Evolutionary conservation across 306 rosid genomes (phyloP), one percentile per base, ranked within the genome.

Genomic region (Citrullus mucosospermus): DNA sequence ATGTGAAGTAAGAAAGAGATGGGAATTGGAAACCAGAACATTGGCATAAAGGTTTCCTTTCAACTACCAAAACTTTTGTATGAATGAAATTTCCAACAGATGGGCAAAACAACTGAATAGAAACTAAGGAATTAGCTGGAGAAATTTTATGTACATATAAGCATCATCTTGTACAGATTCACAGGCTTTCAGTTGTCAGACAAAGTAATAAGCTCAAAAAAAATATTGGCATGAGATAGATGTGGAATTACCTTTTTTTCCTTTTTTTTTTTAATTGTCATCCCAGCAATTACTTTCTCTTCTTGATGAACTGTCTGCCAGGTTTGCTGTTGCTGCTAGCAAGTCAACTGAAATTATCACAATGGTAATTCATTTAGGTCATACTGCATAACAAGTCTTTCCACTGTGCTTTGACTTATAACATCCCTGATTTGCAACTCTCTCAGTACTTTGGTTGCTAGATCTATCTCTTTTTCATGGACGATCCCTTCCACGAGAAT

Each of bases 401-500:
- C 91, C 58, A 90, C 85, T 8, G 97, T 87, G 77, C 85, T 84
- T 73, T 80, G 92, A 83, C 90, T 87, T 78, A 95, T 10, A 73
- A 88, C 93, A 71, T 81, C 85, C 78, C 81, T 89, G 82, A 43
- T 38, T 25, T 78, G 72, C 77, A 95, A 82, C 83, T 91, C 96
- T 65, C 85, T 88, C 84, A 92, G 66, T 57, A 95, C 84, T 39
- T 80, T 67, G 11, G 86, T 88, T 6, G 92, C 96, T 51, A 91
- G 82, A 79, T 89, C 93, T 38, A 72, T 82, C 82, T 91, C 85
- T 53, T 87, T 91, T 84, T 95, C 88, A 22, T 86, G 89, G 80
- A 91, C 91, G 69, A 95, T 83, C 73, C 97, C 97, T 85, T 92
- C 97, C 80, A 95, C 91, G 3, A 95, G 76, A 86, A 91, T 89